phyloP scores from a whole-genome alignment of 331 rosid species.

The Arachis monticola region DNA sequence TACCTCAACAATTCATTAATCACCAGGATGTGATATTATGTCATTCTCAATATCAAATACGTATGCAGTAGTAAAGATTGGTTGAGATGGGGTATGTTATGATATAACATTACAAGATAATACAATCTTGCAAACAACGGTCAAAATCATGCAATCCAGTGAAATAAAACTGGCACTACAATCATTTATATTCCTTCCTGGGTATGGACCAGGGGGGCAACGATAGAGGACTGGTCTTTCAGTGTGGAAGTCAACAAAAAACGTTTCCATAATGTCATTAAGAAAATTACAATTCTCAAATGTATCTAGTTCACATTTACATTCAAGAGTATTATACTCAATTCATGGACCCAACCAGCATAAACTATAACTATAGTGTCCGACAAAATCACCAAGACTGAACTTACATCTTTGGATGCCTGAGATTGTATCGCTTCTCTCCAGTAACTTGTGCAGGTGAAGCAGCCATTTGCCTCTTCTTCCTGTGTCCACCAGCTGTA shows the following conservation, averaged over 20 bases:
- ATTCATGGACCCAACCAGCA: slow-evolving; percentile 13
- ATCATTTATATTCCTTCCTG: slow-evolving; percentile 5
- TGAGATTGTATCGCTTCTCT: slow-evolving; percentile 79
- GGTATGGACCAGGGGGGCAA: neutral
- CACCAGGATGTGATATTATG: slow-evolving; percentile 11
- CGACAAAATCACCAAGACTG: slow-evolving; percentile 28
- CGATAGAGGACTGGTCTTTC: slow-evolving; percentile 4
- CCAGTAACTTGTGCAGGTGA: slow-evolving; percentile 57
- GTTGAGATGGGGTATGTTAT: neutral
- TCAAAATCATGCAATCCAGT: slow-evolving; percentile 26
- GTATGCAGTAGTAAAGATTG: slow-evolving; percentile 9
- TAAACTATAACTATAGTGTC: slow-evolving; percentile 14
- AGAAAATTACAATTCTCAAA: slow-evolving; percentile 5
- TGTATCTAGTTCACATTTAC: slow-evolving; percentile 21
- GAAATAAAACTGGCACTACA: slow-evolving; percentile 7
- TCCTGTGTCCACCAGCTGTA: slow-evolving; percentile 69
- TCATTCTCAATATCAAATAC: slow-evolving; percentile 1
- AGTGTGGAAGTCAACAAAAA: slow-evolving; percentile 18
- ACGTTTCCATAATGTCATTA: slow-evolving; percentile 8
- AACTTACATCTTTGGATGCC: slow-evolving; percentile 84
- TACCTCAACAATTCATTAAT: slow-evolving; percentile 18
- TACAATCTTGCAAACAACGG: slow-evolving; percentile 1
- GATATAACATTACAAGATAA: slow-evolving; percentile 18
- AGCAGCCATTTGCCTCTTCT: slow-evolving; percentile 60
- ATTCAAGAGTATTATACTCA: slow-evolving; percentile 14